Conservation (phyloP, 2,329 filamentous ascomycete genomes). For the Mollisiaceae sp. region DNA sequence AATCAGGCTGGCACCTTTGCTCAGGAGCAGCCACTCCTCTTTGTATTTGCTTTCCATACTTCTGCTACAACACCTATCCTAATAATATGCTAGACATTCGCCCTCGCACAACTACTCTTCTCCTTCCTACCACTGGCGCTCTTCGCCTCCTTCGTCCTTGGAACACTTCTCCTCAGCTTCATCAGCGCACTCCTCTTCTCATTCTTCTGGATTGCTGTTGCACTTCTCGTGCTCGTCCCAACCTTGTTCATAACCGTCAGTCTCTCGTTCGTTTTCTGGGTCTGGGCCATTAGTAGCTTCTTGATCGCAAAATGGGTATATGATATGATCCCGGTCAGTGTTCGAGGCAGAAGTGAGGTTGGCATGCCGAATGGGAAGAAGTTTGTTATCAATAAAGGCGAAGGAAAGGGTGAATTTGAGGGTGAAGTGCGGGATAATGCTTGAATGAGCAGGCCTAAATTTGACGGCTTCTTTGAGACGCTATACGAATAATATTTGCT, state of each 20-base stretch:
- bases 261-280: slow-evolving; percentile 68
- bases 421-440: slow-evolving; percentile 28
- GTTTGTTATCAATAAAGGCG: slow-evolving; percentile 33
- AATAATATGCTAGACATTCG: slow-evolving; percentile 61
- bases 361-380: slow-evolving; percentile 34
- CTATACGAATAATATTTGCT: neutral
- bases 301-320: slow-evolving; percentile 54
- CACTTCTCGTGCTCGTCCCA: slow-evolving; percentile 70
- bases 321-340: slow-evolving; percentile 36
- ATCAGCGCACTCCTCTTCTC: slow-evolving; percentile 67
- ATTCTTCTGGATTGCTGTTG: slow-evolving; percentile 70
- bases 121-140: slow-evolving; percentile 70
- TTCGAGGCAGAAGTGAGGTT: slow-evolving; percentile 29
- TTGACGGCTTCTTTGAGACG: neutral
- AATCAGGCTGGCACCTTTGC: slow-evolving; percentile 61
- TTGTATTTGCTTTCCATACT: slow-evolving; percentile 54
- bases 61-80: slow-evolving; percentile 3
- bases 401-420: slow-evolving; percentile 28
- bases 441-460: neutral
- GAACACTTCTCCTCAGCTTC: slow-evolving; percentile 66
- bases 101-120: slow-evolving; percentile 67
- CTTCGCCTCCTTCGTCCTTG: slow-evolving; percentile 69
- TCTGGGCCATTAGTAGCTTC: slow-evolving; percentile 69
- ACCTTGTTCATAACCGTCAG: slow-evolving; percentile 69
- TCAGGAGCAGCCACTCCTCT: slow-evolving; percentile 68